These are phyloP conservation scores for Noccaea bulbosa DNA, from an alignment of 345 rosid species.

Conservation along the genomic window DNA sequence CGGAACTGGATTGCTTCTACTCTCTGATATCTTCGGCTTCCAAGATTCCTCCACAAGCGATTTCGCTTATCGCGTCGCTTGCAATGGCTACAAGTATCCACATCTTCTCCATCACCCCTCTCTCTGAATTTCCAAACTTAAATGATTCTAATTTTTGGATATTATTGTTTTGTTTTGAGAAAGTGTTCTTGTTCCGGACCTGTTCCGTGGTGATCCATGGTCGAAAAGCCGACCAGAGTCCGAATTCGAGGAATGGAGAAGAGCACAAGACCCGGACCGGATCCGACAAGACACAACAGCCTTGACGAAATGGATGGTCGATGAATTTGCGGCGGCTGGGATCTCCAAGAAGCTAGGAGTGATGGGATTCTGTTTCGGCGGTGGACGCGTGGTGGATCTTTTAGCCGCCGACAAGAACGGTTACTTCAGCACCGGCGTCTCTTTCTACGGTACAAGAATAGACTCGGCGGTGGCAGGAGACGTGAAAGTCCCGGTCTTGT, in stretches of 20 bases:
- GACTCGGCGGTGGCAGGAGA: constrained; percentile 50
- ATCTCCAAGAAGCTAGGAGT: constrained; percentile 80
- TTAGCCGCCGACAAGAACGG: constrained; percentile 59
- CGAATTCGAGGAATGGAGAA: constrained; percentile 59
- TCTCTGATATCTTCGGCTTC: constrained; percentile 80
- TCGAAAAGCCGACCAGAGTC: constrained; percentile 52
- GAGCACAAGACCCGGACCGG: constrained; percentile 55
- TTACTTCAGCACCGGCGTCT: constrained; percentile 65
- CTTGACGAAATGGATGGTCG: constrained; percentile 74
- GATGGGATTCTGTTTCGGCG: constrained; percentile 88
- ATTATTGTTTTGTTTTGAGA: constrained; percentile 22
- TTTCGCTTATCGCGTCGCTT: constrained; percentile 87
- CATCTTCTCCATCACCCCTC: constrained; percentile 20
- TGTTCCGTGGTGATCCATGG: constrained; percentile 89
- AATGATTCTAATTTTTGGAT: neutral
- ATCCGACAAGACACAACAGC: constrained; percentile 55
- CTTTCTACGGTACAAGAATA: constrained; percentile 88
- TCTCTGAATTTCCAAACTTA: neutral
- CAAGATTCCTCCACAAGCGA: constrained; percentile 83
- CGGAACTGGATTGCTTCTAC: constrained; percentile 67
- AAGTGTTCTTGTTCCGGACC: constrained; percentile 91
- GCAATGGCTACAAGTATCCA: constrained; percentile 80
- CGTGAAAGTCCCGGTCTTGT: constrained; percentile 69
- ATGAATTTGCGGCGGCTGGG: constrained; percentile 77
- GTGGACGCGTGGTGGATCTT: constrained; percentile 68